Conservation (phyloP, 2,329 filamentous ascomycete genomes). For the Hypoxylon sp. region DNA sequence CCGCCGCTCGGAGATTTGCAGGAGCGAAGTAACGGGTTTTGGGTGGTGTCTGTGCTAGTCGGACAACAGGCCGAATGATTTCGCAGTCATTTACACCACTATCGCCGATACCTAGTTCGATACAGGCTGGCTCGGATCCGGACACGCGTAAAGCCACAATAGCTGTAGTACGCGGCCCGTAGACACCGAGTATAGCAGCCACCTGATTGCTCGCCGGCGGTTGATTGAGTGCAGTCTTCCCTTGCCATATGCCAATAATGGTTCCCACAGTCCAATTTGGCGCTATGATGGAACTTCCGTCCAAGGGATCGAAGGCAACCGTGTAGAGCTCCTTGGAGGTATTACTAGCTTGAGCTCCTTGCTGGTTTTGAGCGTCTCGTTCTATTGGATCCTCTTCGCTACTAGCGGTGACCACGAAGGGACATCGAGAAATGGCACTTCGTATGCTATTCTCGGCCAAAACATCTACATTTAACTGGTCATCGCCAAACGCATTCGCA, state of each 20-base stretch:
- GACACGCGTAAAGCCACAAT: constrained; percentile 68
- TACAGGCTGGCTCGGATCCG: constrained; percentile 58
- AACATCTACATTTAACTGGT: constrained; percentile 72
- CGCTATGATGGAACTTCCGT: constrained; percentile 73
- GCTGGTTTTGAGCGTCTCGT: constrained; percentile 49
- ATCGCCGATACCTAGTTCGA: constrained; percentile 65
- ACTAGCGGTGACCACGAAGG: constrained; percentile 65
- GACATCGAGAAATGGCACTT: constrained; percentile 59
- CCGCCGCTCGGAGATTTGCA: constrained; percentile 71
- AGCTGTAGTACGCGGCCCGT: constrained; percentile 69
- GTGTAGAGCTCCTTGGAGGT: constrained; percentile 64
- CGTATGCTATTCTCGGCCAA: constrained; percentile 65
- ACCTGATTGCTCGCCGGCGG: constrained; percentile 60
- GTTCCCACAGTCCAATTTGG: constrained; percentile 72
- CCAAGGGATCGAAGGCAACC: constrained; percentile 74
- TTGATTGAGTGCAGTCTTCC: constrained; percentile 60
- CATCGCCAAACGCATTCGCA: constrained; percentile 71
- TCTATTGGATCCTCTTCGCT: constrained; percentile 74
- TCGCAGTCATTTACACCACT: constrained; percentile 50
- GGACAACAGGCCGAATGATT: constrained; percentile 60
- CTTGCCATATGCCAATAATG: constrained; percentile 73
- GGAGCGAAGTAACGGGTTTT: constrained; percentile 73
- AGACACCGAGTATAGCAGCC: constrained; percentile 67
- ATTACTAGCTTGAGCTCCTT: background rate
- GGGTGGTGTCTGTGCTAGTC: constrained; percentile 57